phyloP scores from a whole-genome alignment of 2,329 filamentous ascomycete species.

The Claviceps sp. region DNA sequence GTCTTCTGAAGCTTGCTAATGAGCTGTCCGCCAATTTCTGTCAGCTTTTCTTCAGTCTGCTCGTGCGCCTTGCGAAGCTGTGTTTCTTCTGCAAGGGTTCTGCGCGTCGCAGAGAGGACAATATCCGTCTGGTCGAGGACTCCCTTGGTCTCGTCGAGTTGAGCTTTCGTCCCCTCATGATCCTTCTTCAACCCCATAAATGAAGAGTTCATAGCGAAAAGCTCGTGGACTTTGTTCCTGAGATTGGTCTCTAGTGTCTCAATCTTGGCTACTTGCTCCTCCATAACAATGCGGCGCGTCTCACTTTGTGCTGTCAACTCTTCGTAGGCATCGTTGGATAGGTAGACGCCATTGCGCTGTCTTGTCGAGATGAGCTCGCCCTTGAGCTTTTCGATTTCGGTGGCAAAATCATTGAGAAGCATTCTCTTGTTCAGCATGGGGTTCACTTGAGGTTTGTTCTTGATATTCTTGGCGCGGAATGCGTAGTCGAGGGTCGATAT shows the following conservation, averaged over 20 bases:
- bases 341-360: constrained; percentile 88
- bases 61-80: constrained; percentile 72
- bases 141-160: constrained; percentile 66
- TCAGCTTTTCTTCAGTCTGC: constrained; percentile 67
- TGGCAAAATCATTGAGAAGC: constrained; percentile 74
- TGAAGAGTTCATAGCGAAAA: constrained; percentile 72
- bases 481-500: constrained; percentile 97
- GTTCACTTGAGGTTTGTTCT: constrained; percentile 94
- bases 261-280: constrained; percentile 85
- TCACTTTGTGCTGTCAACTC: constrained; percentile 87
- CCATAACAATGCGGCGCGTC: constrained; percentile 76
- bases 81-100: constrained; percentile 66
- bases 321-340: constrained; percentile 79
- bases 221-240: constrained; percentile 84
- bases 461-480: constrained; percentile 95
- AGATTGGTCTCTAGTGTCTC: constrained; percentile 84
- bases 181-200: constrained; percentile 86
- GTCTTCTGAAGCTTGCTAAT: constrained; percentile 67
- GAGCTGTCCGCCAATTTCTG: constrained; percentile 59
- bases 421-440: constrained; percentile 88
- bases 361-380: constrained; percentile 85
- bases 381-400: constrained; percentile 89
- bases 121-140: constrained; percentile 80
- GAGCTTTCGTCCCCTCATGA: constrained; percentile 60
- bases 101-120: constrained; percentile 63